phyloP scores from a whole-genome alignment of 2,329 filamentous ascomycete species.

The Biscogniauxia marginata region DNA sequence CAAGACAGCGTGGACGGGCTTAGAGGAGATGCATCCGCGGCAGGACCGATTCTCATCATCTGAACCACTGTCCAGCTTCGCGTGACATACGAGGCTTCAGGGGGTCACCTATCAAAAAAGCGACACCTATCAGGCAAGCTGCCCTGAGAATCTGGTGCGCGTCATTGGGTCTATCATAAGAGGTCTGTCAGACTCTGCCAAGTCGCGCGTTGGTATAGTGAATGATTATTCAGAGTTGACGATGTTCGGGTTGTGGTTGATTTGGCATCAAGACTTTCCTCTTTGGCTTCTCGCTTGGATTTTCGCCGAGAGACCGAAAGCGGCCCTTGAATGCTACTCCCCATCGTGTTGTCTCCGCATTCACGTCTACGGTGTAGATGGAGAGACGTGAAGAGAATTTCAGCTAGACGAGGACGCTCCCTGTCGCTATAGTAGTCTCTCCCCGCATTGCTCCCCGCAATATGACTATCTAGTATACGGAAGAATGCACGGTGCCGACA shows the following conservation, averaged over 20 bases:
- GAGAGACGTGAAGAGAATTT: constrained; percentile 9
- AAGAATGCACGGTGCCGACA: constrained; percentile 14
- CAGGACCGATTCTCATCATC: not conserved
- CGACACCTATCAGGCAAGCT: not conserved
- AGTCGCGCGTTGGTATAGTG: not conserved
- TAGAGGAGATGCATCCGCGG: not conserved
- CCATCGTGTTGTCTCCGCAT: not conserved
- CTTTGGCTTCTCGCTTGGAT: not conserved
- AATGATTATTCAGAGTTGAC: not conserved
- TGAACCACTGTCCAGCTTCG: not conserved
- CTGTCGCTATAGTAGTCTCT: constrained; percentile 6
- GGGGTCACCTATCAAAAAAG: not conserved
- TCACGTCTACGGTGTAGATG: not conserved
- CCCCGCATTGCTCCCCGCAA: constrained; percentile 22
- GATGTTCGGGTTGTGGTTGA: not conserved
- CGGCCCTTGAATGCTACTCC: not conserved
- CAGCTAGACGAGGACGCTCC: not conserved
- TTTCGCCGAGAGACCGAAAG: not conserved
- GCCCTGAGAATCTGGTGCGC: not conserved
- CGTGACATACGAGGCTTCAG: not conserved
- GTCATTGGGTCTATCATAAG: not conserved
- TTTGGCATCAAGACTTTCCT: not conserved
- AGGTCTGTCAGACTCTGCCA: not conserved
- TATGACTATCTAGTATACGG: constrained; percentile 13
- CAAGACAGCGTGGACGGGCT: not conserved